Conservation (phyloP, 2,329 filamentous ascomycete genomes). For the Xylariaceae sp. region DNA sequence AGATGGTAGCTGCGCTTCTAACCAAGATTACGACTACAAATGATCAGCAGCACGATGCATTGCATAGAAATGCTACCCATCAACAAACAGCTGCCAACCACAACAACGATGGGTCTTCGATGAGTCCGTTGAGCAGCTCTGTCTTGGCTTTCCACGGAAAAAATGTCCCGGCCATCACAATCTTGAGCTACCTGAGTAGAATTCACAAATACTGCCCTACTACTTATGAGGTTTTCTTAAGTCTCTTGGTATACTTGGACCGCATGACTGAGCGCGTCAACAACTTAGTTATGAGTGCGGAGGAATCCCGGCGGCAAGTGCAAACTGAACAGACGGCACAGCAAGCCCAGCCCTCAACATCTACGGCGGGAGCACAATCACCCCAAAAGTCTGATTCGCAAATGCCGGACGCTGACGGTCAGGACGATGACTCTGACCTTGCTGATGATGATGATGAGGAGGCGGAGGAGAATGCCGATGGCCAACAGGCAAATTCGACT, state of each 20-base stretch:
- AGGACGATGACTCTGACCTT: conserved; percentile 47
- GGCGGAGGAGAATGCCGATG: conserved; percentile 20
- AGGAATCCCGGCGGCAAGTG: conserved; percentile 44
- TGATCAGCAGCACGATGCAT: conserved; percentile 85
- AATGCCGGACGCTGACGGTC: conserved; percentile 34
- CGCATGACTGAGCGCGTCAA: conserved; percentile 98
- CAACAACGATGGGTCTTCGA: conserved; percentile 51
- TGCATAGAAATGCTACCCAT: conserved; percentile 67
- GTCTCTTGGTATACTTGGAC: conserved; percentile 94
- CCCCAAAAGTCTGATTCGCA: conserved; percentile 28
- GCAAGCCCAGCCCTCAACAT: conserved; percentile 25
- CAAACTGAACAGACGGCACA: too few species aligned
- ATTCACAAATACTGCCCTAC: conserved; percentile 99
- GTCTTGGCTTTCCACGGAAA: conserved; percentile 97
- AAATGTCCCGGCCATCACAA: conserved; percentile 95
- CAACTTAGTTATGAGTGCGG: conserved; percentile 67
- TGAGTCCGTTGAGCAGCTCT: conserved; percentile 54
- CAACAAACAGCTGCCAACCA: conserved; percentile 48
- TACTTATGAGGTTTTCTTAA: conserved; percentile 96
- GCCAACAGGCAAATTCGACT: conserved; percentile 24
- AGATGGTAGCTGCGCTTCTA: conserved; percentile 94
- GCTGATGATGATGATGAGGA: conserved; percentile 43
- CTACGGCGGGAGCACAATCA: conserved; percentile 5
- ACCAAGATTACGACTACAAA: conserved; percentile 98
- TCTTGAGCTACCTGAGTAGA: conserved; percentile 88